phyloP scores from a whole-genome alignment of 192 early-diverging fungal genomes.

The Neocallimastix lanati region DNA sequence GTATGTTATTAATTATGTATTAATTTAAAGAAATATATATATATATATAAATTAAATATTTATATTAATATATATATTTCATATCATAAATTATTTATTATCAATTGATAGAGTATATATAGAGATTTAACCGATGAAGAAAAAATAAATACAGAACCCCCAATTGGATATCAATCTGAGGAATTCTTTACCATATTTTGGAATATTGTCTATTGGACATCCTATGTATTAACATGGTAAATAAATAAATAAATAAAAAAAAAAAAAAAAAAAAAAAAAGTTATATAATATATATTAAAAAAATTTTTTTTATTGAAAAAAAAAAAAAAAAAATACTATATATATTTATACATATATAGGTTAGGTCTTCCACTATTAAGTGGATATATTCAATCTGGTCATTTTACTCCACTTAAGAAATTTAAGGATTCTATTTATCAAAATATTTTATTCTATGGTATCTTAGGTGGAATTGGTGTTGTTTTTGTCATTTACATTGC shows the following conservation, averaged over 20 bases:
- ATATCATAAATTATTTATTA: too few species aligned
- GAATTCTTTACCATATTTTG: conserved; percentile 59
- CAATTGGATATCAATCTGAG: conserved; percentile 52
- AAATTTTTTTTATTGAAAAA: too few species aligned
- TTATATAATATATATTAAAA: too few species aligned
- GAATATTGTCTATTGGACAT: conserved; percentile 75
- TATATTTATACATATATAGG: conserved; percentile 10
- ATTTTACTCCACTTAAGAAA: conserved; percentile 48
- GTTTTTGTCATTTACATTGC: conserved; percentile 57
- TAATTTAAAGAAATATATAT: too few species aligned
- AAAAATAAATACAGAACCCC: conserved; percentile 12
- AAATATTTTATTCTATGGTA: conserved; percentile 65
- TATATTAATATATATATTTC: too few species aligned
- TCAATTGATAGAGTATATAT: not conserved
- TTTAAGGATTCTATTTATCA: conserved; percentile 53
- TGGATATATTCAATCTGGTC: conserved; percentile 69
- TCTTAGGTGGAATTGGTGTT: conserved; percentile 47
- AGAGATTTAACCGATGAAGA: not conserved
- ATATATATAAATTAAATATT: too few species aligned
- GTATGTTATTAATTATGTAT: too few species aligned
- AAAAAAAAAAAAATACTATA: too few species aligned
- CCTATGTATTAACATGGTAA: conserved; percentile 73
- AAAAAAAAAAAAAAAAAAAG: not conserved
- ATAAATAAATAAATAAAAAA: too few species aligned
- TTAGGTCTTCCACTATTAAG: conserved; percentile 66